These are phyloP conservation scores for Eimeria falciformis DNA, from an alignment of 169 alveolate species.

Conservation along the genomic window DNA sequence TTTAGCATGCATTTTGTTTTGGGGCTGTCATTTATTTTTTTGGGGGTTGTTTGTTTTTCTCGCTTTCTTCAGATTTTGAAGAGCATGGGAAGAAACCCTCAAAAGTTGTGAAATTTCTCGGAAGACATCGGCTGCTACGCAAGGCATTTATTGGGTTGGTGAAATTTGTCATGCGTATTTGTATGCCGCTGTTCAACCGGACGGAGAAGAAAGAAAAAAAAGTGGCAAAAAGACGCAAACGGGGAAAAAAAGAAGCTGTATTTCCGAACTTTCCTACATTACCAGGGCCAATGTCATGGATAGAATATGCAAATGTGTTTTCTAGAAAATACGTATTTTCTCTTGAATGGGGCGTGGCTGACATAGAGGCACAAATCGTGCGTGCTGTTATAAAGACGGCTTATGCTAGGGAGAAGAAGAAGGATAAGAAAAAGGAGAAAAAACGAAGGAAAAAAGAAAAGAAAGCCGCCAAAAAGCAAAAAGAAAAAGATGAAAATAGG, in stretches of 20 bases:
- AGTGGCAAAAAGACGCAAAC: not conserved
- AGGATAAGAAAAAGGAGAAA: not conserved
- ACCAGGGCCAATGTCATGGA: not conserved
- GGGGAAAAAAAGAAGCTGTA: not conserved
- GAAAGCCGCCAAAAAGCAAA: not conserved
- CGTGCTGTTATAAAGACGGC: not conserved
- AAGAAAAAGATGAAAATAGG: not conserved
- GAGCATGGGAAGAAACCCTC: not conserved
- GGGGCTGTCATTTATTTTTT: not conserved
- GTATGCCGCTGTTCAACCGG: not conserved
- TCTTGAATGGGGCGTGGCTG: not conserved
- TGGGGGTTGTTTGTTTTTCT: not conserved
- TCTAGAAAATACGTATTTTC: not conserved
- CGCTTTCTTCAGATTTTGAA: not conserved
- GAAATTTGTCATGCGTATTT: not conserved
- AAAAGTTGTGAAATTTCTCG: not conserved
- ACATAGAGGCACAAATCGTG: not conserved
- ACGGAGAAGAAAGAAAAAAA: too few species aligned
- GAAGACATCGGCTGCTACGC: not conserved
- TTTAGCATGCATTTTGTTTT: not conserved
- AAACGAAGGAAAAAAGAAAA: not conserved
- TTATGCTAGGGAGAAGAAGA: not conserved
- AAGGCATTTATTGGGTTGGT: not conserved
- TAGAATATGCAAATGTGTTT: not conserved
- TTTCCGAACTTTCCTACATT: not conserved